These are phyloP conservation scores for Cytospora piceicola DNA, from an alignment of 2,329 filamentous ascomycete species.

Conservation along the genomic window DNA sequence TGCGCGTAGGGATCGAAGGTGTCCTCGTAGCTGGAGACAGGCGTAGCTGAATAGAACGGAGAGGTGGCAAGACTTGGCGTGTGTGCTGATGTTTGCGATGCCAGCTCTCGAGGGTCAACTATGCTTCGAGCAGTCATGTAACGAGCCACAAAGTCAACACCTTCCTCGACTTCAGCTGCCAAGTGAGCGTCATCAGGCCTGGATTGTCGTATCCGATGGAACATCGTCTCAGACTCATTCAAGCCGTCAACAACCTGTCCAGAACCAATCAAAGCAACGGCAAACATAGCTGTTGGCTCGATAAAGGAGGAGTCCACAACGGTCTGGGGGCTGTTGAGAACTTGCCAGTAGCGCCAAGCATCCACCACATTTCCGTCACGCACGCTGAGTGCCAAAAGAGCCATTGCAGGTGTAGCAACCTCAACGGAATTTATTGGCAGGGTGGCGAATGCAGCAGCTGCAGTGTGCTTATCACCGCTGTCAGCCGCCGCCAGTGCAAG, in stretches of 20 bases:
- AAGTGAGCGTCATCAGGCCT: conserved; percentile 60
- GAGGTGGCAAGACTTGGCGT: conserved; percentile 55
- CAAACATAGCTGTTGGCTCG: conserved; percentile 89
- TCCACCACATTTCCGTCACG: conserved; percentile 78
- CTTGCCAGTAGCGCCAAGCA: conserved; percentile 80
- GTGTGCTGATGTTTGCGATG: conserved; percentile 51
- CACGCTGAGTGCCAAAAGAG: conserved; percentile 84
- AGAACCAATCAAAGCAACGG: conserved; percentile 82
- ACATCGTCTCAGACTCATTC: conserved; percentile 81
- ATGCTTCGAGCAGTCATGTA: conserved; percentile 64
- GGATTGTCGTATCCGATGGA: conserved; percentile 74
- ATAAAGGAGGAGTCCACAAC: conserved; percentile 69
- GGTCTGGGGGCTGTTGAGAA: conserved; percentile 67
- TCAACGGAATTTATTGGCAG: conserved; percentile 57
- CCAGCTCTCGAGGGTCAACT: conserved; percentile 56
- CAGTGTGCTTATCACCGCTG: conserved; percentile 69
- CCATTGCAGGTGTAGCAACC: conserved; percentile 67
- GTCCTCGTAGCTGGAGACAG: conserved; percentile 71
- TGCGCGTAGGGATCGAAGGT: conserved; percentile 89
- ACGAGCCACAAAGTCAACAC: conserved; percentile 67
- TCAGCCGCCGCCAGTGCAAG: conserved; percentile 83
- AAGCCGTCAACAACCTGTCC: conserved; percentile 84
- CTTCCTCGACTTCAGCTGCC: conserved; percentile 84
- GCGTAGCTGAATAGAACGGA: conserved; percentile 58
- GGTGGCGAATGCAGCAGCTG: conserved; percentile 66